Evolutionary conservation across 805 yeast species (phyloP).

Genomic region (Candida ponderosae): DNA sequence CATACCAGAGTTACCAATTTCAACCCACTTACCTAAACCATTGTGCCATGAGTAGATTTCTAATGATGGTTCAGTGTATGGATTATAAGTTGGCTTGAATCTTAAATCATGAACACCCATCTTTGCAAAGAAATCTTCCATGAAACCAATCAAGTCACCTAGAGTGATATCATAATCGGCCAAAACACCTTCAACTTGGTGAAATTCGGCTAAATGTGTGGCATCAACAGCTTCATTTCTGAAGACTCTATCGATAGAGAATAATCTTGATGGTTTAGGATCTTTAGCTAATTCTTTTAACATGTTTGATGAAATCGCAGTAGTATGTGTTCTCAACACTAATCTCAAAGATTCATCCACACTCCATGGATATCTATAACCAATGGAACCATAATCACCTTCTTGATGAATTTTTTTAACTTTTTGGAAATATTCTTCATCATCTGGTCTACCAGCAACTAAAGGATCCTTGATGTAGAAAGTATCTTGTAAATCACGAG

Average conservation of each 20-base stretch:
- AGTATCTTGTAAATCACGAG: constrained; percentile 97
- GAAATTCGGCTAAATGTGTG: constrained; percentile 98
- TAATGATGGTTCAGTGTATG: constrained; percentile 97
- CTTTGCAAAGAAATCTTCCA: constrained; percentile 92
- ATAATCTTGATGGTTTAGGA: constrained; percentile 85
- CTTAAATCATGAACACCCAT: constrained; percentile 96
- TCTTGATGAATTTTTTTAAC: constrained; percentile 79
- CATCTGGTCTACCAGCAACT: constrained; percentile 75
- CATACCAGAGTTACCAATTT: constrained; percentile 99
- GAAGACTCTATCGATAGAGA: constrained; percentile 96
- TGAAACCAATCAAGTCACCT: constrained; percentile 95
- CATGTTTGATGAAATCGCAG: constrained; percentile 88
- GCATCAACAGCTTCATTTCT: constrained; percentile 99
- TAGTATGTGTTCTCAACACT: constrained; percentile 95
- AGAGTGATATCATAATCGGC: constrained; percentile 93
- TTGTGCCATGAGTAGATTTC: constrained; percentile 96
- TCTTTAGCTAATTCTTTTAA: constrained; percentile 79
- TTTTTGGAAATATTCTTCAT: constrained; percentile 68
- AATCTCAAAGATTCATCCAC: constrained; percentile 83
- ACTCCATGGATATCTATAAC: constrained; percentile 98
- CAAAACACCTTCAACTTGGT: constrained; percentile 98
- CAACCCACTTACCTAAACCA: constrained; percentile 95
- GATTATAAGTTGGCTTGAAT: constrained; percentile 98
- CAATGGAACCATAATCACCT: constrained; percentile 91
- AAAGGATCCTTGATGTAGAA: constrained; percentile 93